phyloP scores from a whole-genome alignment of 768 basidiomycete genomes.

The Suillus brevipes region DNA sequence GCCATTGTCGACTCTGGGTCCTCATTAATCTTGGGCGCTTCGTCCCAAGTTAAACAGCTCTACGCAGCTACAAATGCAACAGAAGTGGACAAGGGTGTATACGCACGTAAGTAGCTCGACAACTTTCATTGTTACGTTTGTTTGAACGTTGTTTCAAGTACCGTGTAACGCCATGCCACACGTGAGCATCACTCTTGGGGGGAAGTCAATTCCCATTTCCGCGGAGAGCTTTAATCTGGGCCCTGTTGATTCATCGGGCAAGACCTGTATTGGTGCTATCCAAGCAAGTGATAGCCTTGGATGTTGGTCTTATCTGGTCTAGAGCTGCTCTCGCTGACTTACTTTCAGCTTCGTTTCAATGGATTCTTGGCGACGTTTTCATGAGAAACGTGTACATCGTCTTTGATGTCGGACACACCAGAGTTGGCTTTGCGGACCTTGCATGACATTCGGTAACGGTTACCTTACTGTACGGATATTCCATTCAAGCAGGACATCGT shows the following conservation, averaged over 20 bases:
- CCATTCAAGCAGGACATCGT: not conserved
- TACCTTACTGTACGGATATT: not conserved
- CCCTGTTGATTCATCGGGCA: constrained; percentile 7
- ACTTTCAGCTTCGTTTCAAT: constrained; percentile 20
- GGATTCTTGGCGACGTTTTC: constrained; percentile 42
- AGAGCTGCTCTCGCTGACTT: not conserved
- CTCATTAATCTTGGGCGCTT: constrained; percentile 42
- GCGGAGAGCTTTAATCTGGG: constrained; percentile 40
- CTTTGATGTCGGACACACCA: constrained; percentile 40
- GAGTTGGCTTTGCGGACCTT: constrained; percentile 41
- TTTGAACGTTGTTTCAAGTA: constrained; percentile 18
- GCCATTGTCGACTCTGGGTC: constrained; percentile 53
- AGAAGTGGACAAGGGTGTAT: constrained; percentile 30
- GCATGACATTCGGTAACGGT: constrained; percentile 13
- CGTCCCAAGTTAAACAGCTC: constrained; percentile 31
- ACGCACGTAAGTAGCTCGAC: constrained; percentile 27
- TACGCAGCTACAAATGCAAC: constrained; percentile 33
- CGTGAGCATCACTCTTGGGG: constrained; percentile 36
- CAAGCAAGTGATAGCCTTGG: constrained; percentile 14
- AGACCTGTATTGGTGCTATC: constrained; percentile 22
- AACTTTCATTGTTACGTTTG: not conserved
- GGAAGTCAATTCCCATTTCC: constrained; percentile 31
- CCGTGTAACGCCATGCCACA: constrained; percentile 24
- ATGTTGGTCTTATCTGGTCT: constrained; percentile 14
- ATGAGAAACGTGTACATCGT: constrained; percentile 45